phyloP scores from a whole-genome alignment of 2,329 filamentous ascomycete genomes.

The Alternaria burnsii region DNA sequence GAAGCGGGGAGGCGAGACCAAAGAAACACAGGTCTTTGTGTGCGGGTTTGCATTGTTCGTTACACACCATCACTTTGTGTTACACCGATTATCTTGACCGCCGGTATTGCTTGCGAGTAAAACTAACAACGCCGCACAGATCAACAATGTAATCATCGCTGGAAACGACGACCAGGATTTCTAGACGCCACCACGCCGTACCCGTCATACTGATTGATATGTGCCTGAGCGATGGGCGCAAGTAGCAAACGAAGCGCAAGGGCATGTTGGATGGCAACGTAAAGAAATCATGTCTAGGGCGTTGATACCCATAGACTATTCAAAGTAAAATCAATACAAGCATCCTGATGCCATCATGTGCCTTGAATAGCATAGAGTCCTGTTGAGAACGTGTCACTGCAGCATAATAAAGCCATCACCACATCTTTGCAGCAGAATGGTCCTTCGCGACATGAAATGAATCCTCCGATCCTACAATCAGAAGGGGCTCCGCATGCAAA shows the following conservation, averaged over 20 bases:
- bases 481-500: background rate
- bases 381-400: background rate
- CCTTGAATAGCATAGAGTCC: background rate
- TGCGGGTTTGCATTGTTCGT: slow-evolving; percentile 22
- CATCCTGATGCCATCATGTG: slow-evolving; percentile 6
- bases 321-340: slow-evolving; percentile 15
- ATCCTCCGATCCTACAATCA: background rate
- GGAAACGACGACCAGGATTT: slow-evolving; percentile 88
- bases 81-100: slow-evolving; percentile 12
- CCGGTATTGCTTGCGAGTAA: slow-evolving; percentile 6
- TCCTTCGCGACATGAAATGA: background rate
- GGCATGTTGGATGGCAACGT: slow-evolving; percentile 2
- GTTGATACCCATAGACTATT: slow-evolving; percentile 6
- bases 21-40: slow-evolving; percentile 17
- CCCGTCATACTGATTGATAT: slow-evolving; percentile 2
- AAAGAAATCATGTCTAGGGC: background rate
- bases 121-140: slow-evolving; percentile 48
- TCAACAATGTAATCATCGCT: slow-evolving; percentile 93
- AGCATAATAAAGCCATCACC: background rate
- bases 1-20: slow-evolving; percentile 29
- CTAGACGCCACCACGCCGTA: slow-evolving; percentile 56
- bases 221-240: slow-evolving; percentile 2
- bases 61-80: slow-evolving; percentile 29
- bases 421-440: background rate
- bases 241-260: slow-evolving; percentile 2